Conservation (phyloP, 176 grass and related monocot genomes). For the Chrysopogon serrulatus region DNA sequence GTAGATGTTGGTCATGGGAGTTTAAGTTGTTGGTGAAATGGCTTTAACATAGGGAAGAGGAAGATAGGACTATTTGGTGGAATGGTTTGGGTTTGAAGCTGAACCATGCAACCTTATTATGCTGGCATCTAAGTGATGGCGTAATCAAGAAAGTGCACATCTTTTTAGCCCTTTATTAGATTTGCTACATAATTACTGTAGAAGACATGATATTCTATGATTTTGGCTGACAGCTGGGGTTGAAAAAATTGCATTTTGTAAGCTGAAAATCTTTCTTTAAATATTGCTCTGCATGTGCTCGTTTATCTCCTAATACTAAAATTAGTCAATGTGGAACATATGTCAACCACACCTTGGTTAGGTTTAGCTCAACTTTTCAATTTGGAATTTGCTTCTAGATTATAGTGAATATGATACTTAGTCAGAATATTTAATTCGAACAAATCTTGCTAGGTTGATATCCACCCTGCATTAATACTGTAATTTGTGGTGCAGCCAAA, state of each 20-base stretch:
- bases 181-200: neutral
- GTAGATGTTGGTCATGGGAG: neutral
- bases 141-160: neutral
- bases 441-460: neutral
- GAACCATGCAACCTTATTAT: neutral
- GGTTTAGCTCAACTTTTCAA: neutral
- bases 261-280: neutral
- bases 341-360: neutral
- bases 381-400: neutral
- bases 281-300: neutral
- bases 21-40: neutral
- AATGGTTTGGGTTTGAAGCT: neutral
- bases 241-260: neutral
- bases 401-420: neutral
- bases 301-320: neutral
- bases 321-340: neutral
- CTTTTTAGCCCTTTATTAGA: neutral
- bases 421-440: neutral
- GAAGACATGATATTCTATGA: neutral
- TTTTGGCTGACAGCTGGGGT: neutral
- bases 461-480: neutral
- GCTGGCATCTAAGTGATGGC: neutral
- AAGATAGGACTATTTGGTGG: neutral
- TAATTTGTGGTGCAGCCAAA: conserved; percentile 57
- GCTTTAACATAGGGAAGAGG: neutral